Conservation (phyloP, 2,329 filamentous ascomycete genomes). For the Diaporthe sp. region DNA sequence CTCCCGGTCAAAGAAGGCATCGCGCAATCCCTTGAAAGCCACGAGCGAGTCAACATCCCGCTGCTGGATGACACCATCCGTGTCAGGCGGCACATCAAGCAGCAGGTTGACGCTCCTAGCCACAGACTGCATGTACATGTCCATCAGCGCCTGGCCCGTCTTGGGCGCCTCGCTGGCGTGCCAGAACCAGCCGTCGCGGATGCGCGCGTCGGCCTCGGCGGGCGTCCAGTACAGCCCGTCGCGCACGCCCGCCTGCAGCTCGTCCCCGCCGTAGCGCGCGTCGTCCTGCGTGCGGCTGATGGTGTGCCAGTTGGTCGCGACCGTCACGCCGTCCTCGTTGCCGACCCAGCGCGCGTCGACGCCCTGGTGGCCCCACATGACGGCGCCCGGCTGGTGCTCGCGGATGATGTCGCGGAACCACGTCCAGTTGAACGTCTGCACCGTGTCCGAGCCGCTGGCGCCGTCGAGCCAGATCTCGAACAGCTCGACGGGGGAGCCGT, state of each 20-base stretch:
- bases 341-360: slow-evolving; percentile 51
- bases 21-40: slow-evolving; percentile 45
- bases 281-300: slow-evolving; percentile 50
- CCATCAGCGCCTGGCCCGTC: slow-evolving; percentile 45
- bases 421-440: slow-evolving; percentile 50
- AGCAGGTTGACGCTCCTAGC: slow-evolving; percentile 48
- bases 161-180: slow-evolving; percentile 47
- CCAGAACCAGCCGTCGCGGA: slow-evolving; percentile 49
- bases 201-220: slow-evolving; percentile 48
- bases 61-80: slow-evolving; percentile 44
- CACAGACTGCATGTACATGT: slow-evolving; percentile 48
- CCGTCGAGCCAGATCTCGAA: slow-evolving; percentile 53
- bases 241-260: slow-evolving; percentile 46
- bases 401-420: slow-evolving; percentile 50
- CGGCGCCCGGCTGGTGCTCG: slow-evolving; percentile 46
- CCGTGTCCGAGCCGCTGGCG: slow-evolving; percentile 49
- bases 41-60: slow-evolving; percentile 43
- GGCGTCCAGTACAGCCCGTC: slow-evolving; percentile 49
- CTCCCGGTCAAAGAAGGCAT: slow-evolving; percentile 31
- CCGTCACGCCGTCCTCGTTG: slow-evolving; percentile 49
- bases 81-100: slow-evolving; percentile 48
- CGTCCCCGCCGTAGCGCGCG: slow-evolving; percentile 44
- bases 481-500: slow-evolving; percentile 44
- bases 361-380: slow-evolving; percentile 52
- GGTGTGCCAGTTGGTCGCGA: slow-evolving; percentile 49